These are phyloP conservation scores for Chlorella sorokiniana DNA, from an alignment of 139 green algal genomes.

Conservation along the genomic window DNA sequence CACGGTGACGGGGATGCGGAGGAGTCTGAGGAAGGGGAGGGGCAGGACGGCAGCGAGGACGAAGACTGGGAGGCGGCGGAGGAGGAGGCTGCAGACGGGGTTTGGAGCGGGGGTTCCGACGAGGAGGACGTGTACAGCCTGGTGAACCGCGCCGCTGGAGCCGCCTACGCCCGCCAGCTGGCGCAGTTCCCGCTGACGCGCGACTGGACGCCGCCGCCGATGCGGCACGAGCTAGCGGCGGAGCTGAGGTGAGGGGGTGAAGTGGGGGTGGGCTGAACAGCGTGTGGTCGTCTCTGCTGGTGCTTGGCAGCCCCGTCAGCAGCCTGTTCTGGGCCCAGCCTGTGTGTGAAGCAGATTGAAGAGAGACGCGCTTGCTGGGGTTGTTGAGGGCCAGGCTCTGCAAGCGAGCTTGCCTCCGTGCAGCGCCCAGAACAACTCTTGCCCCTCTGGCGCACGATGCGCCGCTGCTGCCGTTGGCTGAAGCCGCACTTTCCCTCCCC, in stretches of 20 bases:
- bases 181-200: constrained; percentile 13
- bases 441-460: too few species aligned
- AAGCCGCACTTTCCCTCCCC: not conserved
- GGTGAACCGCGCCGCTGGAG: not conserved
- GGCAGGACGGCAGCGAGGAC: constrained; percentile 7
- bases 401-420: too few species aligned
- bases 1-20: too few species aligned
- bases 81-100: not conserved
- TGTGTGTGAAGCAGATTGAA: too few species aligned
- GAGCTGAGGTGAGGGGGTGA: constrained; percentile 21
- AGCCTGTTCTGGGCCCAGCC: too few species aligned
- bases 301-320: too few species aligned
- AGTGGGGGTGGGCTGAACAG: not conserved
- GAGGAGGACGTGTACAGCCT: not conserved
- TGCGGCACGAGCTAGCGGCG: constrained; percentile 29
- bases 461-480: too few species aligned
- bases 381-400: too few species aligned
- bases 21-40: constrained; percentile 7
- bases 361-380: too few species aligned
- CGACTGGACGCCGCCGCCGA: constrained; percentile 8
- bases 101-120: not conserved
- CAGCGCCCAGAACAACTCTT: too few species aligned
- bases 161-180: constrained; percentile 5
- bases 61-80: constrained; percentile 19
- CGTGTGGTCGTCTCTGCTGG: too few species aligned